Evolutionary conservation across 257 asterid species (phyloP).

Genomic region (Solanum pennellii): DNA sequence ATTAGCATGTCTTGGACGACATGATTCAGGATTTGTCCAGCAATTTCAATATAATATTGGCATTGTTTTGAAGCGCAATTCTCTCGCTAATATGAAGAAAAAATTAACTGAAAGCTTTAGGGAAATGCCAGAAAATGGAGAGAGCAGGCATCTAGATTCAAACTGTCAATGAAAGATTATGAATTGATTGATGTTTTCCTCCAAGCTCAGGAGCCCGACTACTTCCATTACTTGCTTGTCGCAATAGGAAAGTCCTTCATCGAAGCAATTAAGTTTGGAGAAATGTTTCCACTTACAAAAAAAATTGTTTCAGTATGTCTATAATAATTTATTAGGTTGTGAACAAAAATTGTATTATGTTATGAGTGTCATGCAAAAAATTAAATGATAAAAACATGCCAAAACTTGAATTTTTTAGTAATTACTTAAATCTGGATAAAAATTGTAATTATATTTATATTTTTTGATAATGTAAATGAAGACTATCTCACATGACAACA

Average conservation of each 20-base stretch:
- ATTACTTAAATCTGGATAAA: neutral
- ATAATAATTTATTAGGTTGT: neutral
- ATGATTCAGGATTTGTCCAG: too few species aligned
- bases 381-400: neutral
- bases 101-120: too few species aligned
- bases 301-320: neutral
- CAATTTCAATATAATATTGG: too few species aligned
- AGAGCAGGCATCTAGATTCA: neutral
- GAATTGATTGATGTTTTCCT: too few species aligned
- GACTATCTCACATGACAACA: too few species aligned
- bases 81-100: too few species aligned
- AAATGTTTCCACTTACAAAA: neutral
- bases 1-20: too few species aligned
- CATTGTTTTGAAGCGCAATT: too few species aligned
- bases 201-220: neutral
- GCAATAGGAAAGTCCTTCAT: neutral
- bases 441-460: neutral
- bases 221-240: neutral
- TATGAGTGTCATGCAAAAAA: neutral
- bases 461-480: too few species aligned
- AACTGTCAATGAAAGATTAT: neutral
- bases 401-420: too few species aligned
- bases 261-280: neutral
- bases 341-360: neutral
- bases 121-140: neutral